A percentile compares a stretch with the other conserved stretches of the same genome.
phyloP scores from a whole-genome alignment of 129 eudicot genomes.

The Calendula officinalis region DNA sequence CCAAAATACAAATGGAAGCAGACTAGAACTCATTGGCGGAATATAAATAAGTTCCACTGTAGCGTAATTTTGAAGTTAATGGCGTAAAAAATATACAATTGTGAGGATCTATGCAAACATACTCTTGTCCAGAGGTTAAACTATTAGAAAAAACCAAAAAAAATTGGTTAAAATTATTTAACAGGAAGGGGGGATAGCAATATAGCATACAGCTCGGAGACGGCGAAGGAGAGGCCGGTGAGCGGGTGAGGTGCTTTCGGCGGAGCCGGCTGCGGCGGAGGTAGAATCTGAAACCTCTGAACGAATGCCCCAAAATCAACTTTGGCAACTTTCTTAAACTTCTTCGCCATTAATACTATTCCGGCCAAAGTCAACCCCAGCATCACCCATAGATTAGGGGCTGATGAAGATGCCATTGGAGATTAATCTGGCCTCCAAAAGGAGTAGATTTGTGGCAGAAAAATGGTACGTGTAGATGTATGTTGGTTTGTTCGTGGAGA shows the following conservation, averaged over 20 bases:
- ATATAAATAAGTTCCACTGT: too few relatives aligned
- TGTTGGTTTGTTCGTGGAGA: constrained; percentile 5
- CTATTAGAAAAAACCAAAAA: not conserved
- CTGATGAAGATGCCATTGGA: constrained; percentile 59
- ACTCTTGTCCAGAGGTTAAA: too few relatives aligned
- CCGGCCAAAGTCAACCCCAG: constrained; percentile 91
- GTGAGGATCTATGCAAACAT: too few relatives aligned
- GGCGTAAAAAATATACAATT: too few relatives aligned
- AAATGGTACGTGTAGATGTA: not conserved
- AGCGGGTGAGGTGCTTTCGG: constrained; percentile 97
- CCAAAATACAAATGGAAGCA: too few relatives aligned
- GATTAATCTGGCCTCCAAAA: constrained; percentile 1
- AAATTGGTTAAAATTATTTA: too few relatives aligned
- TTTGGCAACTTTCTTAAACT: constrained; percentile 53
- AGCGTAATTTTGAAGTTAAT: too few relatives aligned
- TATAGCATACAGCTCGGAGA: constrained; percentile 69
- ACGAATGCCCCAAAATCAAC: constrained; percentile 86
- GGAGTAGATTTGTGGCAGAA: not conserved
- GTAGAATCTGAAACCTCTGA: constrained; percentile 59
- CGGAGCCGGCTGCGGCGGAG: constrained; percentile 97
- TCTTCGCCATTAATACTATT: constrained; percentile 62
- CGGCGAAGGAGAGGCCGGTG: constrained; percentile 75
- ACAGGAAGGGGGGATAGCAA: too few relatives aligned
- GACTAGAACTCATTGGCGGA: too few relatives aligned
- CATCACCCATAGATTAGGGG: constrained; percentile 77